These are phyloP conservation scores for Candida suzukii DNA, from an alignment of 805 yeast genomes.

Conservation along the genomic window DNA sequence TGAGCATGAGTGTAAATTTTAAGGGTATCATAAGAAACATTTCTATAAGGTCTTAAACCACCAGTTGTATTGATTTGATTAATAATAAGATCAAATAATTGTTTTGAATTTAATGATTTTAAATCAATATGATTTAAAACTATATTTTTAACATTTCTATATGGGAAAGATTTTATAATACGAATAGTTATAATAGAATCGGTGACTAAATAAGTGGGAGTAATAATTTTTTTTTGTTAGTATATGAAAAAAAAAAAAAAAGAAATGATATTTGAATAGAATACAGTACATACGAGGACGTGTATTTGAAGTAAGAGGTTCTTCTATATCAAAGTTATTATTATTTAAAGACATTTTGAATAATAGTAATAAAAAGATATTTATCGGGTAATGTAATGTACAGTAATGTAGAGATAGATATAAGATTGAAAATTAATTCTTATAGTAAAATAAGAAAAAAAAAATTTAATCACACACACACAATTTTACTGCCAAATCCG, in stretches of 20 bases:
- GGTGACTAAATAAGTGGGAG: slow-evolving; percentile 29
- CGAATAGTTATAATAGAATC: slow-evolving; percentile 79
- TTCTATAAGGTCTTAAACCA: slow-evolving; percentile 75
- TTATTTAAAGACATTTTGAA: too few relatives aligned
- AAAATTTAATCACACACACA: too few relatives aligned
- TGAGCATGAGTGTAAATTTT: slow-evolving; percentile 94
- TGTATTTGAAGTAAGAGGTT: slow-evolving; percentile 74
- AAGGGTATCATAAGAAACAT: slow-evolving; percentile 62
- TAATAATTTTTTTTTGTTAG: too few relatives aligned
- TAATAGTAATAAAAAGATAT: too few relatives aligned
- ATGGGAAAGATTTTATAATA: slow-evolving; percentile 85
- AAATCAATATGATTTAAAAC: slow-evolving; percentile 67
- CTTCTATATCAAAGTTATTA: slow-evolving; percentile 38
- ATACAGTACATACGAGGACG: slow-evolving; percentile 44
- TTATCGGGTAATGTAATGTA: too few relatives aligned
- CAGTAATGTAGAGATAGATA: too few relatives aligned
- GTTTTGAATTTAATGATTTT: slow-evolving; percentile 55
- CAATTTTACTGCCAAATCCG: too few relatives aligned
- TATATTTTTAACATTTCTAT: slow-evolving; percentile 76
- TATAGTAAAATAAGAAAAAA: too few relatives aligned
- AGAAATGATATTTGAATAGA: not conserved
- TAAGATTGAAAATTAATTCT: too few relatives aligned
- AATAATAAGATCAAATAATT: slow-evolving; percentile 48
- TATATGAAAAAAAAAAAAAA: not conserved
- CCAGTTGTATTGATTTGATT: slow-evolving; percentile 46